Base-by-base conservation (phyloP, 768 basidiomycete genomes). In the Panellus pusillus region DNA sequence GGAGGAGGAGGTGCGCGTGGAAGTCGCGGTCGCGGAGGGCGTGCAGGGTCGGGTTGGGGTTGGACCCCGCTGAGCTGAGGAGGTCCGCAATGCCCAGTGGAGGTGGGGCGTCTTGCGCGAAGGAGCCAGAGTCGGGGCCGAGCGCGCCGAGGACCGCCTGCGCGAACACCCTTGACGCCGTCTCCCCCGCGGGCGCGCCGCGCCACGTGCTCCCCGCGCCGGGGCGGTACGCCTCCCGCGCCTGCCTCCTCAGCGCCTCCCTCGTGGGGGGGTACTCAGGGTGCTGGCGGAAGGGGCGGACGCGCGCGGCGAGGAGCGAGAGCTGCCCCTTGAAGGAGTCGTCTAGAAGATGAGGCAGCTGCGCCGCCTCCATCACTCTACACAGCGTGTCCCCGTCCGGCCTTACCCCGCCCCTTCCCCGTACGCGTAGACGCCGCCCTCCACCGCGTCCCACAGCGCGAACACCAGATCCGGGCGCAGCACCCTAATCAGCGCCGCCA, bases 361-460 rank as follows among this genome's bases (percentile, higher is more conserved):
- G 73, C 1, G 86, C 84, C 1, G 83, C 73, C 47, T 83, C 77
- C 44, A 92, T 74, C 11, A 93, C 63, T 48, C 85, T 72, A n/a
- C n/a, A n/a, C n/a, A n/a, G n/a, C n/a, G n/a, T n/a, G n/a, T n/a
- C n/a, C n/a, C n/a, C n/a, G n/a, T n/a, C n/a, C n/a, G n/a, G n/a
- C n/a, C n/a, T n/a, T n/a, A n/a, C n/a, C n/a, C n/a, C n/a, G n/a
- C n/a, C n/a, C n/a, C n/a, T n/a, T n/a, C n/a, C n/a, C n/a, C n/a
- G n/a, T n/a, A n/a, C n/a, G n/a, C n/a, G n/a, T n/a, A n/a, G n/a
- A n/a, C n/a, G n/a, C n/a, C n/a, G 0, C 67, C 61, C 4, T 71
- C 71, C 69, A 90, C 80, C 20, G 82, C 68, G n/a, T 86, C 82
- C 86, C 88, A 93, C 1, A 91, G 62, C 39, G 70, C 70, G 65